Evolutionary conservation across 108 stramenopile species (phyloP).

Genomic region (Pseudonitzschia multistriata): DNA sequence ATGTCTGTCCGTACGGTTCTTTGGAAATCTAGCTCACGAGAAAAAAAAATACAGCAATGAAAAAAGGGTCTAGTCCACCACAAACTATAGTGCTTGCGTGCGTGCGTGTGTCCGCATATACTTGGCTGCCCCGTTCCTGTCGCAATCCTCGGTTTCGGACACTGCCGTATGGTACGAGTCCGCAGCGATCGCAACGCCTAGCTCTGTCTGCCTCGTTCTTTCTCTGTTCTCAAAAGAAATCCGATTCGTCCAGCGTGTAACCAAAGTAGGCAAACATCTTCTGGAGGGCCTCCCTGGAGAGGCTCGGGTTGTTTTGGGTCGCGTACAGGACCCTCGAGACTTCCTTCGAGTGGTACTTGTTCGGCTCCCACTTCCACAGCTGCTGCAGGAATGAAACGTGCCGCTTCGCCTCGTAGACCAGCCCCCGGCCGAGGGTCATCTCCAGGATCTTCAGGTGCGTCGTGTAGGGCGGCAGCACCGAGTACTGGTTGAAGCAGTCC

Average conservation of each 20-base stretch:
- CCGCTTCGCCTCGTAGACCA: slow-evolving; percentile 80
- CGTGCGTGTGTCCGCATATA: no score
- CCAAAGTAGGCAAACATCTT: slow-evolving; percentile 81
- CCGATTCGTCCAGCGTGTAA: slow-evolving; percentile 62
- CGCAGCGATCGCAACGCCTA: no score
- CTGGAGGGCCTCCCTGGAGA: slow-evolving; percentile 67
- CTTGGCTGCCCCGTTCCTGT: no score
- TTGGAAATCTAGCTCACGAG: no score
- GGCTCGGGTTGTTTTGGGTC: slow-evolving; percentile 65
- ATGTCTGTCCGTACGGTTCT: no score
- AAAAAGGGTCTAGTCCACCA: no score
- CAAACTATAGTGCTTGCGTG: no score
- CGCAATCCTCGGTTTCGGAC: no score
- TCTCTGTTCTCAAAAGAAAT: slow-evolving; percentile 62
- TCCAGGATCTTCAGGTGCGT: slow-evolving; percentile 86
- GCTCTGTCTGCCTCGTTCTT: no score
- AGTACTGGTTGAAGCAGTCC: slow-evolving; percentile 83
- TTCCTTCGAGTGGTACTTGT: slow-evolving; percentile 52
- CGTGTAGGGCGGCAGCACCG: slow-evolving; percentile 76
- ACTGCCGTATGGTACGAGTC: no score
- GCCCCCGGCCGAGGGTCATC: slow-evolving; percentile 61
- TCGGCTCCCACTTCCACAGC: slow-evolving; percentile 77
- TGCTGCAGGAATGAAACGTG: slow-evolving; percentile 85
- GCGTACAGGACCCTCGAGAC: slow-evolving; percentile 53
- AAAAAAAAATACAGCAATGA: no score